Evolutionary conservation across 164 flowering plant species (phyloP).

Genomic region (Hamamelis virginiana): DNA sequence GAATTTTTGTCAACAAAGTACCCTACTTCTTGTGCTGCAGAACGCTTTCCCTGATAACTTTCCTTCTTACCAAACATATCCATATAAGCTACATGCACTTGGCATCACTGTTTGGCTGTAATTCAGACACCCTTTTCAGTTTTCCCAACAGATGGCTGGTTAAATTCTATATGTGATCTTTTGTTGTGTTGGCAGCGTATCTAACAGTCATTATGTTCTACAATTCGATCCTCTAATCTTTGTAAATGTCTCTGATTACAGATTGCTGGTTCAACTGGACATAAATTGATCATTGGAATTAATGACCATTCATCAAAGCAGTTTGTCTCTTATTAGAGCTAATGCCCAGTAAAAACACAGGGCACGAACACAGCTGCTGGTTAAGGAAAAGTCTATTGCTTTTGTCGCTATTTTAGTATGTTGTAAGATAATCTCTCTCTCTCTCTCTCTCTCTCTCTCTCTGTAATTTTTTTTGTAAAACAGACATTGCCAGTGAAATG

Average conservation of each 20-base stretch:
- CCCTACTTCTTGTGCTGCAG: too few relatives aligned
- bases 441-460: neutral
- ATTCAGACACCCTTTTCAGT: too few relatives aligned
- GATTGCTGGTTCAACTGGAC: slow-evolving; percentile 26
- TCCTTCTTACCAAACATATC: too few relatives aligned
- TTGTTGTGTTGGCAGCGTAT: neutral
- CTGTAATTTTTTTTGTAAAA: too few relatives aligned
- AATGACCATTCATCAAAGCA: slow-evolving; percentile 1
- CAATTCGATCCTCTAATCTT: slow-evolving; percentile 2
- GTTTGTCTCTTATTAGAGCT: neutral
- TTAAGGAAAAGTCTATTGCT: neutral
- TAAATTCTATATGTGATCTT: neutral
- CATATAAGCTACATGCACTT: too few relatives aligned
- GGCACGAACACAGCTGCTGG: neutral
- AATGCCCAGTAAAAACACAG: neutral
- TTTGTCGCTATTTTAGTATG: neutral
- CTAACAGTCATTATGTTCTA: too few relatives aligned
- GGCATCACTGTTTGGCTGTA: too few relatives aligned
- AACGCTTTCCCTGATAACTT: too few relatives aligned
- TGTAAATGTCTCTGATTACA: neutral
- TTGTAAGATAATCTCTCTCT: neutral
- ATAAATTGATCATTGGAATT: slow-evolving; percentile 14
- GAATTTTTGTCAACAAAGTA: too few relatives aligned
- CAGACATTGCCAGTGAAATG: neutral
- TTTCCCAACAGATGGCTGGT: neutral